Conservation (phyloP, 2,329 filamentous ascomycete species). For the Aspergillus transmontanensis region DNA sequence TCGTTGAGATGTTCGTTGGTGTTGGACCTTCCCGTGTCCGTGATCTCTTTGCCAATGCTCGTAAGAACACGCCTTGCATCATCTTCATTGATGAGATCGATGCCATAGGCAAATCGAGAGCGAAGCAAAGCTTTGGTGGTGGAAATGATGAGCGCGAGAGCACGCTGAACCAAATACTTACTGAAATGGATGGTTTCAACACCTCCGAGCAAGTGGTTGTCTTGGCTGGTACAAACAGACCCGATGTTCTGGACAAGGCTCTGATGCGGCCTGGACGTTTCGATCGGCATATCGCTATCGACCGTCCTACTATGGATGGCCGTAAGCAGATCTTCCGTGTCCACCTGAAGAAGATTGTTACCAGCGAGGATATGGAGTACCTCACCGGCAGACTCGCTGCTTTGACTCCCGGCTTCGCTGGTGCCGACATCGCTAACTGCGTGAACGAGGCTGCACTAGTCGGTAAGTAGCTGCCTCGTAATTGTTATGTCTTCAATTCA, state of each 20-base stretch:
- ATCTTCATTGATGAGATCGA: constrained; percentile 99
- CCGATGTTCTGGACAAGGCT: constrained; percentile 91
- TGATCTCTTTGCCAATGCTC: constrained; percentile 89
- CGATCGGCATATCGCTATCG: constrained; percentile 93
- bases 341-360: constrained; percentile 92
- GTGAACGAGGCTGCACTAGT: constrained; percentile 97
- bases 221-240: constrained; percentile 92
- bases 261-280: constrained; percentile 96
- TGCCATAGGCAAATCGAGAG: constrained; percentile 88
- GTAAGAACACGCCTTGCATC: constrained; percentile 96
- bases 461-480: constrained; percentile 61
- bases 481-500: not conserved
- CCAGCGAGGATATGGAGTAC: constrained; percentile 83
- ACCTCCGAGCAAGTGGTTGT: constrained; percentile 96
- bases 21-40: constrained; percentile 94
- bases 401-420: constrained; percentile 92
- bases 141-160: constrained; percentile 97
- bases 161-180: constrained; percentile 96
- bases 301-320: constrained; percentile 94
- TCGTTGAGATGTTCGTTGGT: constrained; percentile 99
- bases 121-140: constrained; percentile 79
- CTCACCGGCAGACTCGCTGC: constrained; percentile 86
- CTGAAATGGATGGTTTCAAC: constrained; percentile 99
- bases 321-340: constrained; percentile 95
- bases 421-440: constrained; percentile 97